A percentile compares a stretch with the other conserved stretches of the same genome.
Conservation (phyloP, 768 basidiomycete genomes). For the Krasilnikovozyma curviuscula region DNA sequence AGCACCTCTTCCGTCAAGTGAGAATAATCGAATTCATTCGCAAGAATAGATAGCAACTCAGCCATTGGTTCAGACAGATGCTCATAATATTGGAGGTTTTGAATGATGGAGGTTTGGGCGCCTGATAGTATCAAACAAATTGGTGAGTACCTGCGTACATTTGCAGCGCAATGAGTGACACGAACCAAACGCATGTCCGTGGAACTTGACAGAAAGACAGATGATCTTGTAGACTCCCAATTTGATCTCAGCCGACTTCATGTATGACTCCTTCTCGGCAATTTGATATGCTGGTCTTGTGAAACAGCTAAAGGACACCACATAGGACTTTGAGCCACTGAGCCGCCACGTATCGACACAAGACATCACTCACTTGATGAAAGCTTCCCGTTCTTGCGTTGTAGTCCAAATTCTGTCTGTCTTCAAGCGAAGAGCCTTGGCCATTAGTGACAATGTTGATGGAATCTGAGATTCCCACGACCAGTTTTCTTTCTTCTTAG, state of each 20-base stretch:
- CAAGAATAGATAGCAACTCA: conserved; percentile 58
- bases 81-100: conserved; percentile 79
- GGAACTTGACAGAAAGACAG: conserved; percentile 77
- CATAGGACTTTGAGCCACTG: background rate
- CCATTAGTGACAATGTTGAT: conserved; percentile 45
- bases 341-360: background rate
- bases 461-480: conserved; percentile 64
- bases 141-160: too few species aligned
- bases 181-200: conserved; percentile 52
- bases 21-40: conserved; percentile 67
- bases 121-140: conserved; percentile 11
- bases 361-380: conserved; percentile 49
- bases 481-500: conserved; percentile 32
- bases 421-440: conserved; percentile 46
- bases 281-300: conserved; percentile 73
- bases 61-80: conserved; percentile 89
- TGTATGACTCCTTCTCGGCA: conserved; percentile 65
- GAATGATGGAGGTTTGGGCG: conserved; percentile 77
- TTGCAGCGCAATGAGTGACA: background rate
- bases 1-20: conserved; percentile 83
- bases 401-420: conserved; percentile 78
- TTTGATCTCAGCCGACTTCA: conserved; percentile 58
- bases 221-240: conserved; percentile 68
- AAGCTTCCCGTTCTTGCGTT: conserved; percentile 62
- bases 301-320: conserved; percentile 41